Percentiles rank a stretch among this genome's conserved stretches.
These are phyloP conservation scores for Kodamaea kakaduensis DNA, from an alignment of 805 yeast species.

Conservation along the genomic window DNA sequence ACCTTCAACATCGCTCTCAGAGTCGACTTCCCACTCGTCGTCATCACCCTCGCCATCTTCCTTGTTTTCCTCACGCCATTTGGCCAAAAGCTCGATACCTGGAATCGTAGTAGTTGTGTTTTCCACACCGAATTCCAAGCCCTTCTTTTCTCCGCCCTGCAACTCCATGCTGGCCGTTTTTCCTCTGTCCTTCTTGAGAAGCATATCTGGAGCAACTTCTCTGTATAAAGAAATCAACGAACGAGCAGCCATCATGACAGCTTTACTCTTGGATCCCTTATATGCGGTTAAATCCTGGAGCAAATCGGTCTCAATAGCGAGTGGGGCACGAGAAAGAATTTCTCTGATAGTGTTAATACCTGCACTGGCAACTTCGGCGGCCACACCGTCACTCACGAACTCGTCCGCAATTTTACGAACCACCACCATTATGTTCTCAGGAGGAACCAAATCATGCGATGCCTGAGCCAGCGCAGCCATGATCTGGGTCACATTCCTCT, in stretches of 20 bases:
- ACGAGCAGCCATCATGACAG: slow-evolving; percentile 93
- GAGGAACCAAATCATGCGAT: slow-evolving; percentile 94
- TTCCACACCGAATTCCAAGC: slow-evolving; percentile 69
- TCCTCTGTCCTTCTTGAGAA: slow-evolving; percentile 86
- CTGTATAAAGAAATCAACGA: slow-evolving; percentile 81
- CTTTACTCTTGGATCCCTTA: slow-evolving; percentile 88
- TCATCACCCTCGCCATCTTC: slow-evolving; percentile 39
- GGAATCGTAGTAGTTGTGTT: slow-evolving; percentile 67
- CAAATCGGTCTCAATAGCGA: slow-evolving; percentile 84
- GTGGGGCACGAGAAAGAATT: slow-evolving; percentile 86
- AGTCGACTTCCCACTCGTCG: slow-evolving; percentile 56
- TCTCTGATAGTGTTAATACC: slow-evolving; percentile 95
- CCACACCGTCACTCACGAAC: slow-evolving; percentile 97
- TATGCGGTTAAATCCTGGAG: slow-evolving; percentile 88
- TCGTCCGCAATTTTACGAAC: slow-evolving; percentile 94
- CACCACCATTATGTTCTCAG: slow-evolving; percentile 77
- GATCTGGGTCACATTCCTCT: slow-evolving; percentile 87
- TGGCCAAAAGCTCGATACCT: slow-evolving; percentile 83
- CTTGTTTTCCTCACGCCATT: slow-evolving; percentile 70
- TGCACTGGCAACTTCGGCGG: slow-evolving; percentile 96
- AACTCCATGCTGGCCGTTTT: slow-evolving; percentile 83
- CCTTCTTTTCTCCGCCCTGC: slow-evolving; percentile 49
- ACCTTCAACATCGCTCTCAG: slow-evolving; percentile 58
- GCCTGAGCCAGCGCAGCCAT: slow-evolving; percentile 98
- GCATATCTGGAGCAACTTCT: slow-evolving; percentile 96